Evolutionary conservation across 768 basidiomycete genomes (phyloP).

Genomic region (Austroboletus eburneus): DNA sequence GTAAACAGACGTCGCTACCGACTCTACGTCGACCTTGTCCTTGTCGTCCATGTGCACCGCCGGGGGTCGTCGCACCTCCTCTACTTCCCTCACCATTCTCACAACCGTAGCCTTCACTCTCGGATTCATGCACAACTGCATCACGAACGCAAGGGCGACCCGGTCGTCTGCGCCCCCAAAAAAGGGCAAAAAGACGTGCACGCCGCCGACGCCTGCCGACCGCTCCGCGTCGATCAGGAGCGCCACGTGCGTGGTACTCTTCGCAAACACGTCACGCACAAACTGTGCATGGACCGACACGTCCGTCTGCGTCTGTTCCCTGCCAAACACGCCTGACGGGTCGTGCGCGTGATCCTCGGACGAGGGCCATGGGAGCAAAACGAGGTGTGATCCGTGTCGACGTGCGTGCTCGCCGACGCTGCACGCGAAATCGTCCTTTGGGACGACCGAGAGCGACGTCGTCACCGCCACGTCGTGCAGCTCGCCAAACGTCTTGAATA

Average conservation of each 20-base stretch:
- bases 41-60: slow-evolving; percentile 22
- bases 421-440: slow-evolving; percentile 66
- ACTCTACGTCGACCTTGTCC: neutral
- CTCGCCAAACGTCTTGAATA: slow-evolving; percentile 74
- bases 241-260: slow-evolving; percentile 70
- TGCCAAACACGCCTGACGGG: slow-evolving; percentile 59
- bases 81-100: slow-evolving; percentile 52
- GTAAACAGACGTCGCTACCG: no score
- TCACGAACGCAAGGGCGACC: slow-evolving; percentile 76
- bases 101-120: slow-evolving; percentile 72
- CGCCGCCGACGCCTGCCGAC: no score
- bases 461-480: slow-evolving; percentile 63
- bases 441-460: slow-evolving; percentile 69
- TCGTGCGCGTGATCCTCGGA: slow-evolving; percentile 44
- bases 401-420: slow-evolving; percentile 67
- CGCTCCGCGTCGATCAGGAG: slow-evolving; percentile 74
- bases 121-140: slow-evolving; percentile 74
- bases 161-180: slow-evolving; percentile 94
- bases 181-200: slow-evolving; percentile 85
- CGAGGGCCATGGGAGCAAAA: slow-evolving; percentile 80
- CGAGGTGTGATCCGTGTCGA: slow-evolving; percentile 58
- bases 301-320: slow-evolving; percentile 26
- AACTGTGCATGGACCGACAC: slow-evolving; percentile 73
- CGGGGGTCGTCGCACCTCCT: slow-evolving; percentile 15
- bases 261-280: slow-evolving; percentile 73